phyloP scores from a whole-genome alignment of 805 yeast species.

The Cyberlindnera veronae region DNA sequence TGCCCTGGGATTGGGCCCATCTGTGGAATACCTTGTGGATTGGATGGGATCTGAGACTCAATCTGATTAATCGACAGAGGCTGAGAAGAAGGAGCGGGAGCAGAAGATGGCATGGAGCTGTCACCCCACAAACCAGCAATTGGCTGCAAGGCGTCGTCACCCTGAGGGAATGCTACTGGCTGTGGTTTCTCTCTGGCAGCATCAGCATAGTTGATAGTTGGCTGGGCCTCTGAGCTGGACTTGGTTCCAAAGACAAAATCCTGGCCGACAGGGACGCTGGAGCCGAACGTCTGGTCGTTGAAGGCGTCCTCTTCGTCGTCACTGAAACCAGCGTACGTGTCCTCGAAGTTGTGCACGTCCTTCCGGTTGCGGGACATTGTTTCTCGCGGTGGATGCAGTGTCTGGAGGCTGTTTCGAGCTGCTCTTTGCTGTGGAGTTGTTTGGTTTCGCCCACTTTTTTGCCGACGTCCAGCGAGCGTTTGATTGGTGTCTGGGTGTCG shows the following conservation, averaged over 20 bases:
- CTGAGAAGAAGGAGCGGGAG: no score
- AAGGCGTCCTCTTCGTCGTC: constrained; percentile 79
- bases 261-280: constrained; percentile 46
- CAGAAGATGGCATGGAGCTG: no score
- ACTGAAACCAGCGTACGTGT: constrained; percentile 68
- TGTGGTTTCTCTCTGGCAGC: constrained; percentile 32
- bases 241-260: constrained; percentile 61
- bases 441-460: constrained; percentile 5
- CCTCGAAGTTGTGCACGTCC: constrained; percentile 68
- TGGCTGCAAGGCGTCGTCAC: constrained; percentile 51
- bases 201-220: constrained; percentile 39
- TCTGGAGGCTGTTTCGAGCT: background rate
- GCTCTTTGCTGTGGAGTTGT: background rate
- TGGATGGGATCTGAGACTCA: constrained; percentile 54
- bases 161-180: constrained; percentile 8
- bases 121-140: constrained; percentile 70
- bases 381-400: no score
- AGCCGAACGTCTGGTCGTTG: constrained; percentile 79
- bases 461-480: background rate
- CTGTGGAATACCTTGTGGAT: constrained; percentile 16
- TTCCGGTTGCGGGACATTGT: constrained; percentile 17
- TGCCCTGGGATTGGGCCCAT: constrained; percentile 8
- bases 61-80: constrained; percentile 82
- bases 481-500: constrained; percentile 1
- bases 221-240: constrained; percentile 22